Base-by-base conservation (phyloP, 345 rosid species). In the Pistacia atlantica region DNA sequence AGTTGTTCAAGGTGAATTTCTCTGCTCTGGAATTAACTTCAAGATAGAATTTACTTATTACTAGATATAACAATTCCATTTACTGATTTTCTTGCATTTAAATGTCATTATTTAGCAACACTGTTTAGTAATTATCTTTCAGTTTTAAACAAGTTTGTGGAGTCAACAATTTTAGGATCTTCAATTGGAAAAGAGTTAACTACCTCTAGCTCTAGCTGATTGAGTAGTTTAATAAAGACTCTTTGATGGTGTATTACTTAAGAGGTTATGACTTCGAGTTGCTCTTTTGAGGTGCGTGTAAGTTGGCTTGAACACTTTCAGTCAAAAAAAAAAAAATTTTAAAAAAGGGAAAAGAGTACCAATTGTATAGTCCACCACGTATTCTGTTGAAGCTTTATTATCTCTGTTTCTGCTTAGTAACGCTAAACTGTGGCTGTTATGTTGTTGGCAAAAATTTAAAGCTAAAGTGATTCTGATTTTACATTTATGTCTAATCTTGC, bases 1-100 rank as follows among this genome's bases (percentile, higher is more conserved):
- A 73, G 87, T 89, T 69, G 76, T 67, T 75, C 83, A 72, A 71
- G 91, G 93, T 89, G 62, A 75, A 65, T 14, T 64, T 72, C 59
- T 49, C 17, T 17, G 49, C 11, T 0, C 22, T 38, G 13, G 35
- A 52, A 37, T 20, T 58, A 38, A 11, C 49, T 38, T 55, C 73
- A 69, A 8, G 28, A 70, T 22, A 38, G 33, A 48, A 54, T 14
- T 5, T 5, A 6, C 28, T 14, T 67, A 67, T 14, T 67, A 13
- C 71, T 28, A 20, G n/a, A 67, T 20, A 16, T 20, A n/a, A n/a
- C 31, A 18, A 48, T 38, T 38, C 42, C 42, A 38, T 38, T 38
- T 6, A 0, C 42, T 38, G 42, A 38, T 2, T 0, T 38, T 38
- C 42, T 6, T 38, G 42, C 42, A 2, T 38, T 38, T 38, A 38